A percentile compares a stretch with the other conserved stretches of the same genome.
Evolutionary conservation across 345 rosid species (phyloP).

Genomic region (Brassica cretica): DNA sequence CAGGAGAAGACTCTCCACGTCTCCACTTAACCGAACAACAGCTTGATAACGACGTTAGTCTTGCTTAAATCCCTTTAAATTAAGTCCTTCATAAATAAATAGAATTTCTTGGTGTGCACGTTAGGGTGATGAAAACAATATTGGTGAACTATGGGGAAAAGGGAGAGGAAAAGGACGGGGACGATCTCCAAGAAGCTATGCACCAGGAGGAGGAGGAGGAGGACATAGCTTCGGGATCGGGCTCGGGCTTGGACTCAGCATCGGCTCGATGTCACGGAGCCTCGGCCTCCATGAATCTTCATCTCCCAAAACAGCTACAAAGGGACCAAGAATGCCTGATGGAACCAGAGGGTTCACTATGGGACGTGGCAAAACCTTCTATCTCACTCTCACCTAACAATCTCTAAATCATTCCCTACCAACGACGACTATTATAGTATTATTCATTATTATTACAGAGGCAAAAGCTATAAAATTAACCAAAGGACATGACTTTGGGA

Average conservation of each 20-base stretch:
- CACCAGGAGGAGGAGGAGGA: conserved; percentile 21
- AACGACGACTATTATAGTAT: not conserved
- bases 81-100: not conserved
- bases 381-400: conserved; percentile 36
- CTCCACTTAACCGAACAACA: conserved; percentile 47
- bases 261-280: conserved; percentile 38
- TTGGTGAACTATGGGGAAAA: conserved; percentile 51
- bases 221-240: conserved; percentile 54
- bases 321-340: conserved; percentile 89
- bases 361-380: conserved; percentile 82
- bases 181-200: conserved; percentile 50
- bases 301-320: conserved; percentile 46
- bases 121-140: conserved; percentile 40
- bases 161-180: conserved; percentile 76
- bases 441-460: not conserved
- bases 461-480: conserved; percentile 14
- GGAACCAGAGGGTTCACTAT: conserved; percentile 78
- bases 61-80: not conserved
- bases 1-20: conserved; percentile 50
- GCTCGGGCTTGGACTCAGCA: conserved; percentile 32
- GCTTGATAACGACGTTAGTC: conserved; percentile 53
- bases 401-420: conserved; percentile 29
- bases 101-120: conserved; percentile 10
- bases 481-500: conserved; percentile 13
- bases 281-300: conserved; percentile 43